Evolutionary conservation across 2,329 filamentous ascomycete species (phyloP).

Genomic region (Colletotrichum zoysiae): DNA sequence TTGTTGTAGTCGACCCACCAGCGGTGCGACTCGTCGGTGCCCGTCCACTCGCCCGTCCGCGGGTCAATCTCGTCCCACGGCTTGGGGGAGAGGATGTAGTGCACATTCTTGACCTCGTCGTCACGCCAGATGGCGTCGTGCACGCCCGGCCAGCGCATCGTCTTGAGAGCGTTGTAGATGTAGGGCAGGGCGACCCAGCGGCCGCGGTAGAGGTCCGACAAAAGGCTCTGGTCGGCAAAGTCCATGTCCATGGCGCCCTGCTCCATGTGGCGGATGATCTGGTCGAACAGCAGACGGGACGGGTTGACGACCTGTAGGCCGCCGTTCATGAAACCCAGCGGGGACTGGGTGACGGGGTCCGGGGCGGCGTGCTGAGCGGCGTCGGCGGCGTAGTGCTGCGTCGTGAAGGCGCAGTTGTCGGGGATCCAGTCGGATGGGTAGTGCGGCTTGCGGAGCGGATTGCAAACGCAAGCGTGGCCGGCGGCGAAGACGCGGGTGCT

Average conservation of each 20-base stretch:
- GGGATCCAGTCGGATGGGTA: conserved; percentile 80
- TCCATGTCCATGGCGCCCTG: conserved; percentile 60
- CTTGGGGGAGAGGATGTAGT: conserved; percentile 72
- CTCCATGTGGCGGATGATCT: conserved; percentile 66
- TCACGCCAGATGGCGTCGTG: conserved; percentile 70
- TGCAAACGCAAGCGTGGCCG: conserved; percentile 87
- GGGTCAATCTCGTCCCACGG: conserved; percentile 68
- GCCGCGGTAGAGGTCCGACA: conserved; percentile 66
- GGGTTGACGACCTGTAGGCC: conserved; percentile 71
- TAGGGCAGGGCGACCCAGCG: conserved; percentile 72
- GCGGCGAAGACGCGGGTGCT: conserved; percentile 78
- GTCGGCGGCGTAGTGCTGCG: conserved; percentile 62
- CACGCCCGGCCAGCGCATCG: conserved; percentile 64
- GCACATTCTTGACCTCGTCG: conserved; percentile 69
- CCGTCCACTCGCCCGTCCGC: conserved; percentile 56
- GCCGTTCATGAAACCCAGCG: conserved; percentile 67
- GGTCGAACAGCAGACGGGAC: conserved; percentile 58
- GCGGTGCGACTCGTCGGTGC: conserved; percentile 61
- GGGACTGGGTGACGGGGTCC: conserved; percentile 57
- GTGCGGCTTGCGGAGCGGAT: conserved; percentile 81
- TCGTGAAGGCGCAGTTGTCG: conserved; percentile 69
- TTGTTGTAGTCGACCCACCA: conserved; percentile 69
- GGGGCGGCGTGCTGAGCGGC: conserved; percentile 60
- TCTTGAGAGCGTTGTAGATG: conserved; percentile 74
- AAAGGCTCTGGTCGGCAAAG: conserved; percentile 71